Evolutionary conservation across 2,329 filamentous ascomycete species (phyloP).

Genomic region (Clonostachys solani): DNA sequence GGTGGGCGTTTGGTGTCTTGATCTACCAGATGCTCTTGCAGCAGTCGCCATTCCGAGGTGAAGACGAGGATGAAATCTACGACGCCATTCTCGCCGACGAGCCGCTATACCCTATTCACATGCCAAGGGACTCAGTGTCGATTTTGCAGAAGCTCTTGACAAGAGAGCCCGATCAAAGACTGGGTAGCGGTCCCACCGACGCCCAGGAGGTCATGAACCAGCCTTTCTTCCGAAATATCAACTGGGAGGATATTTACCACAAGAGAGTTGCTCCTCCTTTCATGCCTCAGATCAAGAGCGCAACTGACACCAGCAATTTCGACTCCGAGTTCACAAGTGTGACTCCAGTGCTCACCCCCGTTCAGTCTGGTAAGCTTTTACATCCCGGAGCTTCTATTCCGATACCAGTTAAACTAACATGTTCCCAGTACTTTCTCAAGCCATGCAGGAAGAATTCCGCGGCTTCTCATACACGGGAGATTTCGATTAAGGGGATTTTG

Average conservation of each 20-base stretch:
- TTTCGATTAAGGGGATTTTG: constrained; percentile 57
- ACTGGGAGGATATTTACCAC: constrained; percentile 98
- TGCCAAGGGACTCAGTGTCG: constrained; percentile 95
- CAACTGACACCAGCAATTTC: constrained; percentile 99
- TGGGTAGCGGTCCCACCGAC: constrained; percentile 93
- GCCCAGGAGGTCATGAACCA: constrained; percentile 99
- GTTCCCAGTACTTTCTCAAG: constrained; percentile 82
- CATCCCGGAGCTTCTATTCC: neutral
- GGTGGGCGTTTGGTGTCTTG: constrained; percentile 98
- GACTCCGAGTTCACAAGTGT: constrained; percentile 98
- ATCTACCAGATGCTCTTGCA: constrained; percentile 99
- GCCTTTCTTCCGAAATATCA: constrained; percentile 95
- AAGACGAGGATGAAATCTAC: constrained; percentile 99
- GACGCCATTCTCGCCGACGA: constrained; percentile 97
- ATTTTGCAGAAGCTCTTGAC: constrained; percentile 97
- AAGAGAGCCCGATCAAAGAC: constrained; percentile 85
- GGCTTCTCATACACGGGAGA: constrained; percentile 97
- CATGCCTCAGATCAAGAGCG: constrained; percentile 80
- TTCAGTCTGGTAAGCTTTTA: constrained; percentile 79
- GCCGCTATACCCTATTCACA: constrained; percentile 95
- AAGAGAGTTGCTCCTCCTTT: constrained; percentile 90
- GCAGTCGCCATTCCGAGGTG: constrained; percentile 96
- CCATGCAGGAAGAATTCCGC: constrained; percentile 99
- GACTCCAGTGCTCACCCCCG: constrained; percentile 92
- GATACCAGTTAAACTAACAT: constrained; percentile 14